Base-by-base conservation (phyloP, 2,329 filamentous ascomycete genomes). In the Claviceps africana region DNA sequence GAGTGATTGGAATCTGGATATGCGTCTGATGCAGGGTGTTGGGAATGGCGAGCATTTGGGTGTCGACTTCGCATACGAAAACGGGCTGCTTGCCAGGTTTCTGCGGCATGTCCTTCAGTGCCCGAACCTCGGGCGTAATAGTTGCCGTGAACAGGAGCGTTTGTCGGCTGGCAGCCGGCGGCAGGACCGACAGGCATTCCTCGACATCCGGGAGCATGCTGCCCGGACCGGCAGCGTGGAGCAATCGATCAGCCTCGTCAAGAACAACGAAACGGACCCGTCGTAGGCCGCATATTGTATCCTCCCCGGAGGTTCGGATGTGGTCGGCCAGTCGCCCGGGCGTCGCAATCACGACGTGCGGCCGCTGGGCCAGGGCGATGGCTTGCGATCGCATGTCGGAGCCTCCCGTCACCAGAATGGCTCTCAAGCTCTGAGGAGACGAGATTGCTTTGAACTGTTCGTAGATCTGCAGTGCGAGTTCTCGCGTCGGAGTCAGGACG, bases 91-190 rank as follows among this genome's bases (percentile, higher is more conserved):
- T 85, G 50, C 81, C 81, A 1, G 81, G 75, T 44, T 81, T 76
- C 40, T 79, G 74, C 9, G 88, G 83, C 71, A 87, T 79, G 54
- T 85, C 79, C 67, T 95, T 93, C 54, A 97, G 71, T 2, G 88
- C 87, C 48, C 88, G 81, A 4, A 98, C 89, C 71, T 97, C 91
- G 2, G 88, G 82, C 0, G 93, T 97, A 44, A 98, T 83, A 1
- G 93, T 98, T 17, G 93, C 93, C 9, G 93, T 98, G 71, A 98
- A 98, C 2, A 98, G 79, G 17, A 95, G 79, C 0, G 91, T 98
- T 67, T 98, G 90, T n/a, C 93, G 80, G 62, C 88, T 75, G 1
- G 77, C 70, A 4, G 88, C 79, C 0, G 86, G 82, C 0, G 93
- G 93, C 0, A 98, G 76, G 2, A 84, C 83, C 2, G 81, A 83